A percentile compares a stretch with the other conserved stretches of the same genome.
These are phyloP conservation scores for Lentinula boryana DNA, from an alignment of 768 basidiomycete genomes.

Conservation along the genomic window DNA sequence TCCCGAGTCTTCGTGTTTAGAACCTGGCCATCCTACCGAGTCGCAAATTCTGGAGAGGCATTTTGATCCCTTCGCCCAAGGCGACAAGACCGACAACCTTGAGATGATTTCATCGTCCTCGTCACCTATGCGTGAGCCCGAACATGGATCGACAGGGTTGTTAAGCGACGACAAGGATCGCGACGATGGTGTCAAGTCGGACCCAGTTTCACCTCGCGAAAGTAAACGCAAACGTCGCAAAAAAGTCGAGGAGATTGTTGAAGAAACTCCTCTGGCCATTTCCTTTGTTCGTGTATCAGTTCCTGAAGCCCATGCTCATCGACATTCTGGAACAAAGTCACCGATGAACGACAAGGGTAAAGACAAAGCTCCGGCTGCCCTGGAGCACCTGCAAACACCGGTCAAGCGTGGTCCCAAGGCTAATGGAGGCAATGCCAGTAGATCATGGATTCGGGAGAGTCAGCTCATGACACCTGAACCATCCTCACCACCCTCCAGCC, in stretches of 20 bases:
- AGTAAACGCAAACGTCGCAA: background rate
- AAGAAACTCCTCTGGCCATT: background rate
- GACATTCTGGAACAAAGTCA: background rate
- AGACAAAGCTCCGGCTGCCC: background rate
- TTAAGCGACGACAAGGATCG: background rate
- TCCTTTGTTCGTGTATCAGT: background rate
- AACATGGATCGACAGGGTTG: background rate
- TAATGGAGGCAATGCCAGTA: background rate
- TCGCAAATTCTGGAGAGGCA: background rate
- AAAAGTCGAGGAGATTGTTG: background rate
- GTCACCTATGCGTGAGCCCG: background rate
- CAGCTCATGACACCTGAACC: constrained; percentile 16
- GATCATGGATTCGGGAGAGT: background rate
- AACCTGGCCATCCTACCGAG: background rate
- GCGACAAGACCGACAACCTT: background rate
- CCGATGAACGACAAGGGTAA: background rate
- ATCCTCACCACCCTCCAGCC: constrained; percentile 6
- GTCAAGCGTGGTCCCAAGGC: background rate
- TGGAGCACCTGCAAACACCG: background rate
- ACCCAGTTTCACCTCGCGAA: background rate
- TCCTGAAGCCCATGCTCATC: background rate
- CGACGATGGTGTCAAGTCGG: background rate
- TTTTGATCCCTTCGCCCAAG: background rate
- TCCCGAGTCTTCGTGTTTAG: background rate
- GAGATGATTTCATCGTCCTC: background rate